Evolutionary conservation across 2,329 filamentous ascomycete species (phyloP), one percentile per base, ranked within the genome.

Genomic region (Stenocarpella maydis): DNA sequence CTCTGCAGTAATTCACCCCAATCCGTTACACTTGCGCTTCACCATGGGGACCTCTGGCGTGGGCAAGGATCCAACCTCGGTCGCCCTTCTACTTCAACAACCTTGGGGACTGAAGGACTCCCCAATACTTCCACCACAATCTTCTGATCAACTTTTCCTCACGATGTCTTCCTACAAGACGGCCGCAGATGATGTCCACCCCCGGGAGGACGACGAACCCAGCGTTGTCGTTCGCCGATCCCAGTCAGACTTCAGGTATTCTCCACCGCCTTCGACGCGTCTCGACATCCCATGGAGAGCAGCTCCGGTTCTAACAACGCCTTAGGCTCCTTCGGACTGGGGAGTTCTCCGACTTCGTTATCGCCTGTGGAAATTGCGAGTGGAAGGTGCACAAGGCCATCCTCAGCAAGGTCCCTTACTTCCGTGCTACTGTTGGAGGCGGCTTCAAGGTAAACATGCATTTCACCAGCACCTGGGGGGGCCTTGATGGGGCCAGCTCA

Each of bases 351-450:
- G 47, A 65, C 34, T 65, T 53, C 34, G 41, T 15, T 2, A n/a
- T 65, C 9, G 10, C 39, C 19, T 65, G 61, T 53, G 45, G 45
- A 10, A 26, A 53, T 26, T 47, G 45, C 47, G 21, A 47, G 28
- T 61, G 58, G 58, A 61, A 61, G 19, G 61, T 43, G 15, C 61
- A 65, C 17, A 65, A 65, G 19, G 47, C 47, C 12, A 65, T 65
- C 10, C 34, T 65, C 34, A 53, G 31, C 34, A 65, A 31, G 7
- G 21, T 28, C 12, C 61, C 34, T 9, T 65, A 61, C 49, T 41
- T 52, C 61, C 31, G 53, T 0, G 45, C 61, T 26, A 41, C 19
- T n/a, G 17, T 65, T 6, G 14, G 34, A 7, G 61, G 45, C 12
- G 49, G 37, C 37, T 65, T 52, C 47, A 28, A 65, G 34, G 61